Evolutionary conservation across 495 filamentous ascomycete genomes (phyloP).

Genomic region (Pyronema omphalodes): DNA sequence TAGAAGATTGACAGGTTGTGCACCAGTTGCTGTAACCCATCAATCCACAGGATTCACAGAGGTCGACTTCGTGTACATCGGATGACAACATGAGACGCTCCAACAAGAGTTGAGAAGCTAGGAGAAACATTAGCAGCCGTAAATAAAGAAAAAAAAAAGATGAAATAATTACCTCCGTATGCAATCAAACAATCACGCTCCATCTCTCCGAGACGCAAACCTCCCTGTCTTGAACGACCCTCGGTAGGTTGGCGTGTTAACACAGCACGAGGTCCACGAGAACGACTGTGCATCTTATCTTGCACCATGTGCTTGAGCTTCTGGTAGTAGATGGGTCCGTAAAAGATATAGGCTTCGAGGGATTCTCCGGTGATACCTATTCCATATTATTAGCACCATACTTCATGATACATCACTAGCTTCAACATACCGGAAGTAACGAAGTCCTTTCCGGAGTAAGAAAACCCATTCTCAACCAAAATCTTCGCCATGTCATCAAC

Average conservation of each 20-base stretch:
- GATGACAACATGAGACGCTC: constrained; percentile 88
- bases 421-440: constrained; percentile 51
- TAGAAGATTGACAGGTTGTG: constrained; percentile 65
- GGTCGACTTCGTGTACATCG: constrained; percentile 75
- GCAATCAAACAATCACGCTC: constrained; percentile 95
- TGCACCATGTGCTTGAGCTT: constrained; percentile 99
- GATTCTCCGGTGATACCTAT: constrained; percentile 68
- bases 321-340: constrained; percentile 98
- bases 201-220: constrained; percentile 93
- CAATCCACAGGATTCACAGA: constrained; percentile 81
- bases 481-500: constrained; percentile 77
- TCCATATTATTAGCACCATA: not conserved
- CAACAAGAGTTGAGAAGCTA: constrained; percentile 68
- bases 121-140: not conserved
- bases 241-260: constrained; percentile 94
- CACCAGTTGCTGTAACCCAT: constrained; percentile 93
- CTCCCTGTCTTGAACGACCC: constrained; percentile 80
- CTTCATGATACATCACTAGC: not conserved
- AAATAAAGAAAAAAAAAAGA: constrained; percentile 2
- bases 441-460: constrained; percentile 90
- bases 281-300: constrained; percentile 97
- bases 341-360: constrained; percentile 91
- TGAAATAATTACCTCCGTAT: constrained; percentile 43
- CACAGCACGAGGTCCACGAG: constrained; percentile 62
- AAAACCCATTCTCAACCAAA: constrained; percentile 74